Evolutionary conservation across 140 eudicot species (phyloP).

Genomic region (Stevia rebaudiana): DNA sequence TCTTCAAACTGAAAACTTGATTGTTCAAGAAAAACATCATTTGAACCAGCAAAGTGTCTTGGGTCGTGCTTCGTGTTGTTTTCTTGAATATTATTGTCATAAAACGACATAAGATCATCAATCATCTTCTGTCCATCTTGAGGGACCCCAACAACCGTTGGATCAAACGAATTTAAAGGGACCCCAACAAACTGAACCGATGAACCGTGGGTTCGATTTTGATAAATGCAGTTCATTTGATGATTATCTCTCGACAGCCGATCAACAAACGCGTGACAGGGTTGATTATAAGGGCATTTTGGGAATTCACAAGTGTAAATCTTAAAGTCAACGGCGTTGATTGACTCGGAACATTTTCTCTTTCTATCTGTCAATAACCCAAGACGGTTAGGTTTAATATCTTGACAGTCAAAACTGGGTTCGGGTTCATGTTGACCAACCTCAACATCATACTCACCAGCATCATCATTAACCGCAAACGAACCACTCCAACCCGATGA

Average conservation of each 20-base stretch:
- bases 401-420: constrained; percentile 30
- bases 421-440: constrained; percentile 32
- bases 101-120: constrained; percentile 57
- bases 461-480: constrained; percentile 33
- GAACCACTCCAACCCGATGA: constrained; percentile 46
- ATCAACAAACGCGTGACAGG: constrained; percentile 49
- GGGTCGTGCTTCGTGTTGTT: constrained; percentile 23
- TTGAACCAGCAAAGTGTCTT: constrained; percentile 11
- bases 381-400: constrained; percentile 39
- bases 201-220: constrained; percentile 22
- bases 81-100: constrained; percentile 50
- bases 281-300: constrained; percentile 51
- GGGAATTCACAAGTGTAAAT: constrained; percentile 46
- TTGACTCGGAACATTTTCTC: constrained; percentile 44
- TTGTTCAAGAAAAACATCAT: constrained; percentile 31
- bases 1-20: constrained; percentile 37
- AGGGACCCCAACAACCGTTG: constrained; percentile 49
- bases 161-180: constrained; percentile 21
- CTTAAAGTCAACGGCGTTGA: constrained; percentile 35
- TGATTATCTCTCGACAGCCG: constrained; percentile 54
- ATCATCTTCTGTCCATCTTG: constrained; percentile 80
- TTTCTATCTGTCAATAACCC: constrained; percentile 39
- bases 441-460: constrained; percentile 54
- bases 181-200: constrained; percentile 29
- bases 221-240: constrained; percentile 41